Conservation (phyloP, 805 yeast genomes). For the Yarrowia deformans region DNA sequence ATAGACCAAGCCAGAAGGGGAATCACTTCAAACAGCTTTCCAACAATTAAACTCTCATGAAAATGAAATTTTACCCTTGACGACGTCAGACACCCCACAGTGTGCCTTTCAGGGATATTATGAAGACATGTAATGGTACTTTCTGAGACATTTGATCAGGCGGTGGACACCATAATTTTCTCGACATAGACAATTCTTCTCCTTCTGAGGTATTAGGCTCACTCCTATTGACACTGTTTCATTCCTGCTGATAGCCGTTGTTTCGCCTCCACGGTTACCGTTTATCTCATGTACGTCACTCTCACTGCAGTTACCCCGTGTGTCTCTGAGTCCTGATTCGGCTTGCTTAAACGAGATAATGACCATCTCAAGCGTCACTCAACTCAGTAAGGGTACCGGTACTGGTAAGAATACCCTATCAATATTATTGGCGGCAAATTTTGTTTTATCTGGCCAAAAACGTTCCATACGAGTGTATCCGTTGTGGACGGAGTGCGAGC, state of each 20-base stretch:
- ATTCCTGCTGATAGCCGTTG: conserved; percentile 27
- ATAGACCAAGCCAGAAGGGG: too few relatives aligned
- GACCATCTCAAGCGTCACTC: neutral
- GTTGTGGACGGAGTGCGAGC: too few relatives aligned
- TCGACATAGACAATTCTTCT: neutral
- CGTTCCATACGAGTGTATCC: neutral
- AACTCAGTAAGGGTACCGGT: neutral
- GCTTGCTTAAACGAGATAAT: neutral
- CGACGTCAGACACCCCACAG: neutral
- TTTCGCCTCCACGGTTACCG: neutral
- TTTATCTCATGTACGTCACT: neutral
- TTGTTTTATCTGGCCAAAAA: neutral
- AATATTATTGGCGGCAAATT: neutral
- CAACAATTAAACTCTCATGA: neutral
- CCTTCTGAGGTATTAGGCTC: too few relatives aligned
- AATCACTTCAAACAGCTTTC: too few relatives aligned
- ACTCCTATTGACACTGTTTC: neutral
- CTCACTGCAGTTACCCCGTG: neutral
- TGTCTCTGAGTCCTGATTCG: neutral
- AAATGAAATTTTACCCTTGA: neutral
- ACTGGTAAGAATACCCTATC: neutral
- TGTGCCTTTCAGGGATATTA: neutral
- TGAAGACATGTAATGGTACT: neutral
- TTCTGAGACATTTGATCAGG: neutral
- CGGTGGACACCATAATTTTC: neutral